These are phyloP conservation scores for Populus tremula DNA, from an alignment of 345 rosid genomes.

Conservation along the genomic window DNA sequence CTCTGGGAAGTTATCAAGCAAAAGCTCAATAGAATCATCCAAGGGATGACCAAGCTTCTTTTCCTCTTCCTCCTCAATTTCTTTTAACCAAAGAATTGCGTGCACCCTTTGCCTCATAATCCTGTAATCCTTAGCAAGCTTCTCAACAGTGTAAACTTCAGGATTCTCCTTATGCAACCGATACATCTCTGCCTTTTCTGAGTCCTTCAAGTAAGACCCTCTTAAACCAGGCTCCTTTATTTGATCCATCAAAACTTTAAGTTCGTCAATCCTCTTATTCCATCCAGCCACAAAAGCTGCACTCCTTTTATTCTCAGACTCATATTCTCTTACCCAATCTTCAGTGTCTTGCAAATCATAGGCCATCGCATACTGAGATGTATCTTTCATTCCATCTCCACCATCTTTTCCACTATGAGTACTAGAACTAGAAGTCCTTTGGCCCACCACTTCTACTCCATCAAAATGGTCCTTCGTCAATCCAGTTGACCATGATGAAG, in stretches of 20 bases:
- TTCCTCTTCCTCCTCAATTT: constrained; percentile 89
- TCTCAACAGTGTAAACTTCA: constrained; percentile 71
- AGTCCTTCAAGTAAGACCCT: constrained; percentile 84
- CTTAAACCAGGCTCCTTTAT: constrained; percentile 85
- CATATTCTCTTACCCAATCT: constrained; percentile 45
- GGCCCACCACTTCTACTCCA: constrained; percentile 49
- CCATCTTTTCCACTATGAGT: constrained; percentile 21
- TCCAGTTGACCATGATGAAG: constrained; percentile 88
- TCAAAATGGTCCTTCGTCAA: constrained; percentile 88
- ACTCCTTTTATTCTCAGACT: constrained; percentile 41
- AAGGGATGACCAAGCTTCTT: constrained; percentile 75
- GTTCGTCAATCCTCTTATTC: constrained; percentile 52
- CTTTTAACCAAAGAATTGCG: constrained; percentile 91
- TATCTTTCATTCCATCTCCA: not conserved
- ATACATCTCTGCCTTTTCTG: constrained; percentile 96
- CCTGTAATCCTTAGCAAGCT: constrained; percentile 87
- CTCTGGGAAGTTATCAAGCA: constrained; percentile 91
- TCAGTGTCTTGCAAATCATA: constrained; percentile 51
- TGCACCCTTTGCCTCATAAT: constrained; percentile 96
- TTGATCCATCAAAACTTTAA: constrained; percentile 61
- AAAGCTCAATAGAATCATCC: constrained; percentile 83
- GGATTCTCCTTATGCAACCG: constrained; percentile 82
- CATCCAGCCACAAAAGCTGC: constrained; percentile 57
- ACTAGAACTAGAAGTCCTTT: constrained; percentile 19
- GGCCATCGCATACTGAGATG: constrained; percentile 26